These are phyloP conservation scores for Chondrus crispus DNA, from an alignment of 23 red algal genomes.

Conservation along the genomic window DNA sequence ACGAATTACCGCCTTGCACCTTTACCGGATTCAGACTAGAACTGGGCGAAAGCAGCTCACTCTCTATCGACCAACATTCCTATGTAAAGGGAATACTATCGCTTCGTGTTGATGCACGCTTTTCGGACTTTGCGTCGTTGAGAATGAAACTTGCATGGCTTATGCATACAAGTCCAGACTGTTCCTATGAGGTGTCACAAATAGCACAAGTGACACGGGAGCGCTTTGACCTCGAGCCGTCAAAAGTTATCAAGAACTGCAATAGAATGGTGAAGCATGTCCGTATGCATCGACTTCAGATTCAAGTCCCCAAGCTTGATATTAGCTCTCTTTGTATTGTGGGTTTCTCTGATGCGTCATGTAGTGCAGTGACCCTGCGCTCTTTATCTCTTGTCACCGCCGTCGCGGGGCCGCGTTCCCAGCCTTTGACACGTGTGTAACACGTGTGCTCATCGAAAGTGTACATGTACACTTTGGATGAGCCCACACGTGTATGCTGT, in stretches of 20 bases:
- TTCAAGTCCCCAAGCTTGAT: neutral
- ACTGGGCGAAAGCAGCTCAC: neutral
- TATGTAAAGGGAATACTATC: neutral
- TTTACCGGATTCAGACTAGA: neutral
- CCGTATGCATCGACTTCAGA: neutral
- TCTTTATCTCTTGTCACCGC: too few species aligned
- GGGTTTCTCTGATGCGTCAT: neutral
- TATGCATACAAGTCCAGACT: neutral
- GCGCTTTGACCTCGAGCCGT: neutral
- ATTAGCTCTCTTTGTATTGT: neutral
- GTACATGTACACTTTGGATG: too few species aligned
- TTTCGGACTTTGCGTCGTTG: neutral
- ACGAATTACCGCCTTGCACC: neutral
- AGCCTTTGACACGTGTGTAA: too few species aligned
- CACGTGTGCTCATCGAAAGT: too few species aligned
- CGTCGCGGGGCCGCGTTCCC: too few species aligned
- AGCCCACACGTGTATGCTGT: too few species aligned
- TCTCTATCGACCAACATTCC: neutral
- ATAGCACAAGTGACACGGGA: neutral
- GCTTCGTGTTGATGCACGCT: neutral
- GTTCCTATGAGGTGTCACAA: neutral
- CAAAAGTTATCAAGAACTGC: neutral
- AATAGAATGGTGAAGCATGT: neutral
- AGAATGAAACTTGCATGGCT: neutral
- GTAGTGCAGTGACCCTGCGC: too few species aligned